Conservation (phyloP, 352 stramenopile species). For the Chrysophaeum taylorii region DNA sequence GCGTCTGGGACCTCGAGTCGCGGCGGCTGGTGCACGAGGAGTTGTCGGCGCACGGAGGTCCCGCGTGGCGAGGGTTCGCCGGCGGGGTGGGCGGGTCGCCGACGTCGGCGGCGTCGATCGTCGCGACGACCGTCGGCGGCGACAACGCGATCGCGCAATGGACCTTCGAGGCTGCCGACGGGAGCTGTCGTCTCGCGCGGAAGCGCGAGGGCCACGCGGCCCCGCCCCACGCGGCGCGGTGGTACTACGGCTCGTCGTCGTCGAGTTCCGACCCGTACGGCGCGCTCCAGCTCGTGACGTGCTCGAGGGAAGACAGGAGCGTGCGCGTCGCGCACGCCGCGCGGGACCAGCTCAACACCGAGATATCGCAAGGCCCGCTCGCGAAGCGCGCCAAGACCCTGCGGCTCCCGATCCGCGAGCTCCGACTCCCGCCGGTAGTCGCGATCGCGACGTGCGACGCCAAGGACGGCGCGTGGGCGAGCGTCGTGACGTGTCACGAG, state of each 20-base stretch:
- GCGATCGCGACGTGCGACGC: slow-evolving; percentile 75
- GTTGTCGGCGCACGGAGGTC: neutral
- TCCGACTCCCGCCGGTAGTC: slow-evolving; percentile 78
- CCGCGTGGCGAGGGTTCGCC: no score
- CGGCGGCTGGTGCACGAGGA: slow-evolving; percentile 37
- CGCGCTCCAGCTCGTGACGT: slow-evolving; percentile 70
- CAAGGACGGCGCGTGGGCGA: slow-evolving; percentile 71
- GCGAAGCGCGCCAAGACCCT: slow-evolving; percentile 78
- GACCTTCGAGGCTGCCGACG: slow-evolving; percentile 68
- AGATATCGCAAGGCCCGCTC: slow-evolving; percentile 68
- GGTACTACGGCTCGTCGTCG: slow-evolving; percentile 63
- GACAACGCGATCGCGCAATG: slow-evolving; percentile 76
- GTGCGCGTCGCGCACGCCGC: slow-evolving; percentile 75
- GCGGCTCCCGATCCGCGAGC: slow-evolving; percentile 48
- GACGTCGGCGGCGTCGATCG: no score
- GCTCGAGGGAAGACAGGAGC: slow-evolving; percentile 60
- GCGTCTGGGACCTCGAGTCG: slow-evolving; percentile 72
- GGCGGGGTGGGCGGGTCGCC: slow-evolving; percentile 54
- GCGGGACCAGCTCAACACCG: slow-evolving; percentile 65
- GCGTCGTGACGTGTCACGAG: slow-evolving; percentile 85
- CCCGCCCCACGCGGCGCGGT: slow-evolving; percentile 63
- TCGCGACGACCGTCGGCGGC: slow-evolving; percentile 59
- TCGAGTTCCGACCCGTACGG: slow-evolving; percentile 63
- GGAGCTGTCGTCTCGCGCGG: slow-evolving; percentile 58
- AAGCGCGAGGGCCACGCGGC: slow-evolving; percentile 63